Evolutionary conservation across 176 grass and related monocot genomes (phyloP).

Genomic region (Oryza longistaminata): DNA sequence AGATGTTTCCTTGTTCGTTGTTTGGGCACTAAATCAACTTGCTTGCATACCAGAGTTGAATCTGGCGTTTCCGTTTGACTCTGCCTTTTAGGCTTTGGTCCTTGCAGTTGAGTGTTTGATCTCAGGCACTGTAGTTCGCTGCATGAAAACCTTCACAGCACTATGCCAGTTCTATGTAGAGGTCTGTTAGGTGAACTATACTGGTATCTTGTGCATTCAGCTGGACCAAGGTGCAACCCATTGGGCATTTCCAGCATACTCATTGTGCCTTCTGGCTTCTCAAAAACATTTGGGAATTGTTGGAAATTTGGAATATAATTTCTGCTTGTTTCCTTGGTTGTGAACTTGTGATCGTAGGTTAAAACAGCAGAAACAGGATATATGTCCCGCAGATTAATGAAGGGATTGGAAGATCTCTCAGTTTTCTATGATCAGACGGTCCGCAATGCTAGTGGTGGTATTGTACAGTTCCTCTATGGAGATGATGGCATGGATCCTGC

Average conservation of each 20-base stretch:
- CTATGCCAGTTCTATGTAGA: neutral
- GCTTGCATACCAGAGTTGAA: neutral
- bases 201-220: neutral
- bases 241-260: neutral
- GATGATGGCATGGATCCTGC: slow-evolving; percentile 99
- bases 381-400: slow-evolving; percentile 97
- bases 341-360: slow-evolving; percentile 55
- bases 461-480: slow-evolving; percentile 95
- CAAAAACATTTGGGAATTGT: neutral
- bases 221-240: neutral
- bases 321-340: slow-evolving; percentile 32
- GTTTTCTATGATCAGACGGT: slow-evolving; percentile 97
- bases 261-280: neutral
- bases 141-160: neutral
- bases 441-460: slow-evolving; percentile 79
- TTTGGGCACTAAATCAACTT: neutral
- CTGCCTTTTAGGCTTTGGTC: neutral
- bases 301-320: slow-evolving; percentile 2
- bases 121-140: neutral
- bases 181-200: neutral
- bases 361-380: slow-evolving; percentile 99
- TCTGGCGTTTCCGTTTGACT: neutral
- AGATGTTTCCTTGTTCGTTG: no score
- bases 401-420: slow-evolving; percentile 93
- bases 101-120: neutral